phyloP scores from a whole-genome alignment of 495 filamentous ascomycete species.

The Entonaema liquescens region DNA sequence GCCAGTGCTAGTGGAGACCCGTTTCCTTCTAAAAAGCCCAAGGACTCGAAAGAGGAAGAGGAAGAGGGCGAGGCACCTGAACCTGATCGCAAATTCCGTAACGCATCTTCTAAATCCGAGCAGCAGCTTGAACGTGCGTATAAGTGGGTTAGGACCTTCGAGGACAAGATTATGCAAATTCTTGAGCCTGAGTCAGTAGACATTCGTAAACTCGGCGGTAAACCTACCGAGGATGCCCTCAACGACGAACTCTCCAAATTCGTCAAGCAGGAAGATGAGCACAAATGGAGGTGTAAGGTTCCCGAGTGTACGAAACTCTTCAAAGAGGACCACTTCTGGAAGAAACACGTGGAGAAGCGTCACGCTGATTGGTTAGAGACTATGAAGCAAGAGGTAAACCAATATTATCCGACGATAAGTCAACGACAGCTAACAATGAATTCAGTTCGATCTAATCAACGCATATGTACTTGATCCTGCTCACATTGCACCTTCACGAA shows the following conservation, averaged over 20 bases:
- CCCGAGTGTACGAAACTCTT: constrained; percentile 96
- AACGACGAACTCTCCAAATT: constrained; percentile 86
- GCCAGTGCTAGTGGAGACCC: constrained; percentile 81
- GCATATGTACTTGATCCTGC: constrained; percentile 92
- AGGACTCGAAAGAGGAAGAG: constrained; percentile 72
- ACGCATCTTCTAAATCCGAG: constrained; percentile 76
- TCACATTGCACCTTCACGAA: constrained; percentile 88
- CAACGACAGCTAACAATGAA: constrained; percentile 27
- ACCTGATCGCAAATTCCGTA: constrained; percentile 69
- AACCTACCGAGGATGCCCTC: constrained; percentile 82
- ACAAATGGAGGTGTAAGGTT: constrained; percentile 95
- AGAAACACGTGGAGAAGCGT: constrained; percentile 96
- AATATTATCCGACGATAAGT: neutral
- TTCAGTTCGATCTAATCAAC: constrained; percentile 86
- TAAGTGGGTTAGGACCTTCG: constrained; percentile 99
- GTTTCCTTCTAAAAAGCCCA: constrained; percentile 81
- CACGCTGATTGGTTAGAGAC: constrained; percentile 87
- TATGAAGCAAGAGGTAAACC: constrained; percentile 81
- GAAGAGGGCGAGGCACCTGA: constrained; percentile 68
- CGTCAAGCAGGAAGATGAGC: constrained; percentile 96
- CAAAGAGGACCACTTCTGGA: constrained; percentile 96
- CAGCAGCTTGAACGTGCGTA: constrained; percentile 92
- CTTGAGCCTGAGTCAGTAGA: constrained; percentile 90
- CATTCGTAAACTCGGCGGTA: constrained; percentile 87
- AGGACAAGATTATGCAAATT: constrained; percentile 93